Percentiles rank a stretch among this genome's conserved stretches.
phyloP scores from a whole-genome alignment of 1,284 basidiomycete genomes.

The Lignosus rhinocerotis region DNA sequence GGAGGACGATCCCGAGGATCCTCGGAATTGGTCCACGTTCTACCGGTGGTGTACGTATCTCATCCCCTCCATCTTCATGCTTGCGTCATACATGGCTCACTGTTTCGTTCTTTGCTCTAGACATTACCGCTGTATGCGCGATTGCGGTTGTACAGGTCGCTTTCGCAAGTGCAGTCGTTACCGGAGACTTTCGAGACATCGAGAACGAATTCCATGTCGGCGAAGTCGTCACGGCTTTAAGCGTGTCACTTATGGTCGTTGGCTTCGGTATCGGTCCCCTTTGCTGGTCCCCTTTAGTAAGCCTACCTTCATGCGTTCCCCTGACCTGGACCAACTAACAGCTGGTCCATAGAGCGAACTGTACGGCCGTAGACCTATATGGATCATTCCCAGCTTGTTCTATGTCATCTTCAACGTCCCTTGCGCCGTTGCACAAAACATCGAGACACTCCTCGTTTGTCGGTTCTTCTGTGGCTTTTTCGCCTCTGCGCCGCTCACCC shows the following conservation, averaged over 20 bases:
- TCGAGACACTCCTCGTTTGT: conserved; percentile 61
- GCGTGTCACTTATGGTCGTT: conserved; percentile 49
- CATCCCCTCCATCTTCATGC: not conserved
- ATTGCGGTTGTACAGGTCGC: conserved; percentile 42
- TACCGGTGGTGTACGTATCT: conserved; percentile 49
- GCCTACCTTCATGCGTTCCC: conserved; percentile 41
- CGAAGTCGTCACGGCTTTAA: conserved; percentile 46
- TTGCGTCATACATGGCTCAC: conserved; percentile 39
- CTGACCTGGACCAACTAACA: conserved; percentile 12
- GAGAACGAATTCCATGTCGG: conserved; percentile 46
- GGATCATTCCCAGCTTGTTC: conserved; percentile 43
- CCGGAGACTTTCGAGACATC: conserved; percentile 43
- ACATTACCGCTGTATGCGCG: conserved; percentile 27
- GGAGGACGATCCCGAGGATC: conserved; percentile 57
- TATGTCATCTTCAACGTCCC: conserved; percentile 45
- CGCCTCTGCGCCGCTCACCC: conserved; percentile 63
- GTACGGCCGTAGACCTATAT: conserved; percentile 58
- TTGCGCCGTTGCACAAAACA: conserved; percentile 54
- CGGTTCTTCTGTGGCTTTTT: conserved; percentile 72
- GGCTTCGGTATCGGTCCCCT: conserved; percentile 55
- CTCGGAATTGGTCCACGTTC: conserved; percentile 54
- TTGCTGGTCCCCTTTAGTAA: conserved; percentile 36
- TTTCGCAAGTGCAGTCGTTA: conserved; percentile 60
- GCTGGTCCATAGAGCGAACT: conserved; percentile 47
- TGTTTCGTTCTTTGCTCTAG: conserved; percentile 41